phyloP scores from a whole-genome alignment of 106 monocot species.

The Vanilla planifolia region DNA sequence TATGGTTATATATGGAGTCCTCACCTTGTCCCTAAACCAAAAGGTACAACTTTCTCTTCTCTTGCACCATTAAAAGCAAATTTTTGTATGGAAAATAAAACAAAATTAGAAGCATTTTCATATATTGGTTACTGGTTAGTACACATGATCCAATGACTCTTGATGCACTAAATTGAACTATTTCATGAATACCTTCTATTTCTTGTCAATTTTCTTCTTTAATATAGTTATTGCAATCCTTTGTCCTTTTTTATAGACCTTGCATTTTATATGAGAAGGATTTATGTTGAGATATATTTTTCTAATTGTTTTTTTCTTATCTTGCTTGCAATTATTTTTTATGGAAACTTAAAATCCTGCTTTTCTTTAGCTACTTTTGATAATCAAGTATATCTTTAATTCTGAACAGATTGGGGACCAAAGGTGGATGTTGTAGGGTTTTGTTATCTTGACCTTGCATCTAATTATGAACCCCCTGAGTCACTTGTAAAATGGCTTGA shows the following conservation, averaged over 20 bases:
- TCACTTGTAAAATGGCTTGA: conserved; percentile 65
- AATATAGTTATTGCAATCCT: neutral
- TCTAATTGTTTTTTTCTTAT: neutral
- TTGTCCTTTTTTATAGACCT: neutral
- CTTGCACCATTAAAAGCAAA: neutral
- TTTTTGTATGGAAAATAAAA: neutral
- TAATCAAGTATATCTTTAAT: neutral
- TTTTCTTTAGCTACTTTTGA: neutral
- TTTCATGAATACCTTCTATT: neutral
- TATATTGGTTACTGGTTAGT: neutral
- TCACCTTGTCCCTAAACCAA: conserved; percentile 68
- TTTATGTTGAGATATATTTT: neutral
- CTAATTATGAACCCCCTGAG: conserved; percentile 72
- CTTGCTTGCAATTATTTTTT: neutral
- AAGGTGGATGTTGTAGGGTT: conserved; percentile 86
- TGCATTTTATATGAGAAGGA: neutral
- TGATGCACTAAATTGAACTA: neutral
- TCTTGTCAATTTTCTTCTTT: neutral
- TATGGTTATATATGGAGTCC: conserved; percentile 80
- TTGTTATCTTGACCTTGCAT: conserved; percentile 85
- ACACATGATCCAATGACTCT: too few species aligned
- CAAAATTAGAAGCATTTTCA: neutral
- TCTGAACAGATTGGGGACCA: conserved; percentile 67
- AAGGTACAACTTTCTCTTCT: conserved; percentile 23
- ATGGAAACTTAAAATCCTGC: neutral